phyloP scores from a whole-genome alignment of 129 eudicot genomes.

The Flaveria linearis region DNA sequence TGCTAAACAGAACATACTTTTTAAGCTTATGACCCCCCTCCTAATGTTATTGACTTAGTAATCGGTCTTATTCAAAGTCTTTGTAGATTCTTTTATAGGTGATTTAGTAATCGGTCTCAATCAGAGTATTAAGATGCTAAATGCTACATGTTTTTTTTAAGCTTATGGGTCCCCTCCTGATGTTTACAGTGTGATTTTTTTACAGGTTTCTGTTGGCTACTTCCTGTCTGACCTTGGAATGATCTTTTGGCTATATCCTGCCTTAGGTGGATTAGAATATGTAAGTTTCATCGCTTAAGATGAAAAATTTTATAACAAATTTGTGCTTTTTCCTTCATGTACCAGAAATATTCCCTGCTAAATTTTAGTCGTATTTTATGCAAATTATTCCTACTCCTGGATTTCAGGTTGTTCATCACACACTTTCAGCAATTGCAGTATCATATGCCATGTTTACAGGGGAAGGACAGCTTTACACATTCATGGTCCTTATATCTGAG shows the following conservation, averaged over 20 bases:
- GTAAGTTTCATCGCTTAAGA: conserved; percentile 54
- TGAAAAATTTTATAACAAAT: not conserved
- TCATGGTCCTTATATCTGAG: conserved; percentile 81
- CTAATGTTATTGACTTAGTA: not conserved
- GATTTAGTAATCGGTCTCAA: not conserved
- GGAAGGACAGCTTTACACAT: conserved; percentile 82
- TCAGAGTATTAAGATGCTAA: not conserved
- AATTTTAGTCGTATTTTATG: not conserved
- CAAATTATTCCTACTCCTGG: not conserved
- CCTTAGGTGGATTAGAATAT: conserved; percentile 94
- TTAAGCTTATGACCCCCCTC: conserved; percentile 6
- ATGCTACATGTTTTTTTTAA: conserved; percentile 3
- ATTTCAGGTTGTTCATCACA: conserved; percentile 83
- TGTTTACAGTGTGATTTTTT: conserved; percentile 26
- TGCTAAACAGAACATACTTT: not conserved
- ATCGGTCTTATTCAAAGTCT: not conserved
- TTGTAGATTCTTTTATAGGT: not conserved
- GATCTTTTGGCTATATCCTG: conserved; percentile 91
- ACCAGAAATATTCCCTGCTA: not conserved
- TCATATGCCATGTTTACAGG: conserved; percentile 76
- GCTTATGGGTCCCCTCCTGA: conserved; percentile 8
- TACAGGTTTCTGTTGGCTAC: conserved; percentile 93
- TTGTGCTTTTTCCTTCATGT: not conserved
- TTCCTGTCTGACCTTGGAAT: conserved; percentile 82
- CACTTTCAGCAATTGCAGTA: conserved; percentile 65